Percentiles rank a stretch among this genome's conserved stretches.
Evolutionary conservation across 345 rosid genomes (phyloP).

Genomic region (Linum usitatissimum): DNA sequence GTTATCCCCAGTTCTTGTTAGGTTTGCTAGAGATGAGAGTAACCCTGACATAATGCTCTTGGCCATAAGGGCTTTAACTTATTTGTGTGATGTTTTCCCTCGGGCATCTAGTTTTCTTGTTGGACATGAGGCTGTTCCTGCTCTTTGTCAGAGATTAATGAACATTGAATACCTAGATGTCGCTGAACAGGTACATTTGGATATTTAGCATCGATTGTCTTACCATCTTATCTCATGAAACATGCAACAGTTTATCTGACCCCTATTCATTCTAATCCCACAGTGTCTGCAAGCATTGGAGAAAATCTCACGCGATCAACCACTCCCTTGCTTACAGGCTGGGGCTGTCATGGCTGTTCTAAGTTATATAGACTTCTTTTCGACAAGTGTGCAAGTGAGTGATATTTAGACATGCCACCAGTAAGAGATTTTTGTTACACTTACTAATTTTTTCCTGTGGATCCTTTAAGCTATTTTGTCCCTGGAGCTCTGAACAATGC

Average conservation of each 20-base stretch:
- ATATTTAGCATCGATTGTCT: neutral
- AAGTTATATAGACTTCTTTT: constrained; percentile 67
- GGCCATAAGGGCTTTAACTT: constrained; percentile 79
- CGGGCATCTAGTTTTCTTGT: constrained; percentile 61
- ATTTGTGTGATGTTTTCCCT: constrained; percentile 83
- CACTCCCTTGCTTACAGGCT: constrained; percentile 71
- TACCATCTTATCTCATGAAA: constrained; percentile 1
- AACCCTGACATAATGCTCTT: constrained; percentile 64
- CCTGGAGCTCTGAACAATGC: neutral
- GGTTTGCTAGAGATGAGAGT: constrained; percentile 47
- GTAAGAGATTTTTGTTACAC: neutral
- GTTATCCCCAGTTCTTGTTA: constrained; percentile 69
- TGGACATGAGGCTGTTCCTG: constrained; percentile 64
- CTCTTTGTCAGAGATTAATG: constrained; percentile 67
- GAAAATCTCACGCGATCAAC: constrained; percentile 85
- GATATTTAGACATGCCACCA: neutral
- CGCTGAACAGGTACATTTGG: constrained; percentile 72
- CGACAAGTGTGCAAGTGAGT: constrained; percentile 76
- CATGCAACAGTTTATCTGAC: neutral
- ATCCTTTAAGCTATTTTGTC: neutral
- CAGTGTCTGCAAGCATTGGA: constrained; percentile 98
- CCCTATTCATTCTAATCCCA: constrained; percentile 1
- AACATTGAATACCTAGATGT: constrained; percentile 82
- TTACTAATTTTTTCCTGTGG: neutral
- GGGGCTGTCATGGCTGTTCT: constrained; percentile 90